These are phyloP conservation scores for Arthonia radiata DNA, from an alignment of 495 filamentous ascomycete species.

Conservation along the genomic window DNA sequence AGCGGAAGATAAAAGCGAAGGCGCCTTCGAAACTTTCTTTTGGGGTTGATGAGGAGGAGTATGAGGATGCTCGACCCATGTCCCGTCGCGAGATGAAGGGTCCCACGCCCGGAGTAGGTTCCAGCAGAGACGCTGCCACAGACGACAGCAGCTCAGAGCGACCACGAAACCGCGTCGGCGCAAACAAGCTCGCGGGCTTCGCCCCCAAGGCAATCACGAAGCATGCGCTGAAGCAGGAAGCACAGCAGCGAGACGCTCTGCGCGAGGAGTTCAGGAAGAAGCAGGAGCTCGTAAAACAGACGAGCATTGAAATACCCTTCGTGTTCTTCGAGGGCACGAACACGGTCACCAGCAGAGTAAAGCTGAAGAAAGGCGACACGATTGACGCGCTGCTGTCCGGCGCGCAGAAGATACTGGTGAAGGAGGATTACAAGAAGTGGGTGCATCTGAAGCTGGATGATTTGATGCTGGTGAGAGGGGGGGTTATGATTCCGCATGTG, in stretches of 20 bases:
- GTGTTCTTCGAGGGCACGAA: conserved; percentile 98
- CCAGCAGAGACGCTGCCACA: conserved; percentile 18
- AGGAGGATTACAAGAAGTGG: conserved; percentile 56
- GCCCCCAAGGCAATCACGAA: conserved; percentile 71
- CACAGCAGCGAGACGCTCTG: conserved; percentile 53
- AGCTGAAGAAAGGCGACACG: conserved; percentile 77
- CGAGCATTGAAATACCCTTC: conserved; percentile 80
- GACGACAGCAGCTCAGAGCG: conserved; percentile 15
- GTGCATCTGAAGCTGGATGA: conserved; percentile 88
- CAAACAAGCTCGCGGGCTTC: conserved; percentile 39
- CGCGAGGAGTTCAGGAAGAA: conserved; percentile 63
- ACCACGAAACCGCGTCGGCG: conserved; percentile 22
- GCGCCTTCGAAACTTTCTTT: conserved; percentile 48
- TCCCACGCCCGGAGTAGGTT: conserved; percentile 12
- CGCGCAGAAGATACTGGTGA: conserved; percentile 57
- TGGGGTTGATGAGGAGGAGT: conserved; percentile 29
- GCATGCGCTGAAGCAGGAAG: conserved; percentile 55
- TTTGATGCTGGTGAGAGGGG: conserved; percentile 75
- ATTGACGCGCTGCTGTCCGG: conserved; percentile 82
- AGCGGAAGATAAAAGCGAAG: conserved; percentile 42
- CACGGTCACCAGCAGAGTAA: conserved; percentile 57
- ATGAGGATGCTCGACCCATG: conserved; percentile 13
- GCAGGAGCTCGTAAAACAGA: conserved; percentile 70
- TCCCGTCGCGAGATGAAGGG: conserved; percentile 7
- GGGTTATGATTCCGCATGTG: conserved; percentile 86